These are phyloP conservation scores for Tetraselmis striata DNA, from an alignment of 139 green algal species.

Conservation along the genomic window DNA sequence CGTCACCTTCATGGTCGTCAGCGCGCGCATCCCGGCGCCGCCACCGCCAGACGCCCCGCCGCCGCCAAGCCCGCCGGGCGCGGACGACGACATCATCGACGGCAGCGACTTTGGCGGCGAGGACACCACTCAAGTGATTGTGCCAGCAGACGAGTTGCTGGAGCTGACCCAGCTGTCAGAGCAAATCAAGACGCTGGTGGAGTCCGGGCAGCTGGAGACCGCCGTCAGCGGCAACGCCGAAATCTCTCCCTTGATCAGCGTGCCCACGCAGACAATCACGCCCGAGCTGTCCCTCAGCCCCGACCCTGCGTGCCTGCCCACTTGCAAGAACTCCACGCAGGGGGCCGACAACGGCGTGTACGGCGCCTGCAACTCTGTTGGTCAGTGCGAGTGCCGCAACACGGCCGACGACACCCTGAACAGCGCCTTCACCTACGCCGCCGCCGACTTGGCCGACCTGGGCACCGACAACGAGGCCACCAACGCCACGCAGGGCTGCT, in stretches of 20 bases:
- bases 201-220: neutral
- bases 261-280: neutral
- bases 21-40: neutral
- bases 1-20: neutral
- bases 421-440: neutral
- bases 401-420: neutral
- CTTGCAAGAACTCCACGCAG: slow-evolving; percentile 8
- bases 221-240: neutral
- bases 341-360: neutral
- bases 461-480: neutral
- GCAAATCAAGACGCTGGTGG: neutral
- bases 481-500: neutral
- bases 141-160: neutral
- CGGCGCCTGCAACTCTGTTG: neutral
- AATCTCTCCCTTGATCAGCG: neutral
- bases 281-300: slow-evolving; percentile 4
- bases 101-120: neutral
- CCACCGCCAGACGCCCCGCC: neutral
- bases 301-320: slow-evolving; percentile 5
- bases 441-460: neutral
- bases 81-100: neutral
- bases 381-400: neutral
- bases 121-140: neutral
- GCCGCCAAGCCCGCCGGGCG: neutral
- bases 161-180: neutral